Conservation (phyloP, 371 early-diverging fungal genomes). For the Mucor mucedo region DNA sequence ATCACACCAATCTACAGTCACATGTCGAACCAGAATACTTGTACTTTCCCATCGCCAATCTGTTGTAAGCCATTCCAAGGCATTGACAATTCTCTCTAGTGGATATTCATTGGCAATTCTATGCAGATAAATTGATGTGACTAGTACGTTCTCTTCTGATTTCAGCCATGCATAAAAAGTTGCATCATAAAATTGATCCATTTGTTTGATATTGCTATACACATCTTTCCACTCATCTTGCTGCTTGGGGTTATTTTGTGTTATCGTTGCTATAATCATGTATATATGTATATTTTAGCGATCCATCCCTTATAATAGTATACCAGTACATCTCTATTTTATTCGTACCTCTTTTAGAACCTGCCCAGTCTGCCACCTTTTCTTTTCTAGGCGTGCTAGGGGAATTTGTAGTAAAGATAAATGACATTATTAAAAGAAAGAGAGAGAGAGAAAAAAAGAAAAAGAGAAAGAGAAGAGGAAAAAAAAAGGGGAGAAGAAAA, state of each 20-base stretch:
- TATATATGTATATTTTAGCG: no score
- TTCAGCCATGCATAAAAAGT: conserved; percentile 76
- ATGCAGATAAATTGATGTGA: conserved; percentile 70
- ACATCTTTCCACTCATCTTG: conserved; percentile 64
- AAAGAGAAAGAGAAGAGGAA: conserved; percentile 28
- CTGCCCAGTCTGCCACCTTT: conserved; percentile 21
- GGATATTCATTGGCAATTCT: conserved; percentile 78
- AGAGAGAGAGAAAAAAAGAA: conserved; percentile 15
- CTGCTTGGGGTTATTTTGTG: neutral
- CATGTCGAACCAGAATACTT: conserved; percentile 64
- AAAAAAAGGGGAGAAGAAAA: conserved; percentile 31
- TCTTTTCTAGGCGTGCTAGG: conserved; percentile 7
- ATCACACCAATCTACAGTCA: conserved; percentile 71
- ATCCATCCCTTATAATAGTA: no score
- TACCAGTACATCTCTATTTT: neutral
- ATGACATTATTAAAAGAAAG: conserved; percentile 3
- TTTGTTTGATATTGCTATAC: conserved; percentile 66
- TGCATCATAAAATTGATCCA: conserved; percentile 78
- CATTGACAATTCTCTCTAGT: conserved; percentile 69
- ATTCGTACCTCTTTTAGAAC: conserved; percentile 7
- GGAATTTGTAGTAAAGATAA: conserved; percentile 10
- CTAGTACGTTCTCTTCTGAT: conserved; percentile 73
- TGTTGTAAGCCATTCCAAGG: conserved; percentile 73
- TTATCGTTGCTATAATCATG: neutral
- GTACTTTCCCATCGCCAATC: conserved; percentile 74